Conservation (phyloP, 2,329 filamentous ascomycete genomes). For the Gnomoniopsis sp. region DNA sequence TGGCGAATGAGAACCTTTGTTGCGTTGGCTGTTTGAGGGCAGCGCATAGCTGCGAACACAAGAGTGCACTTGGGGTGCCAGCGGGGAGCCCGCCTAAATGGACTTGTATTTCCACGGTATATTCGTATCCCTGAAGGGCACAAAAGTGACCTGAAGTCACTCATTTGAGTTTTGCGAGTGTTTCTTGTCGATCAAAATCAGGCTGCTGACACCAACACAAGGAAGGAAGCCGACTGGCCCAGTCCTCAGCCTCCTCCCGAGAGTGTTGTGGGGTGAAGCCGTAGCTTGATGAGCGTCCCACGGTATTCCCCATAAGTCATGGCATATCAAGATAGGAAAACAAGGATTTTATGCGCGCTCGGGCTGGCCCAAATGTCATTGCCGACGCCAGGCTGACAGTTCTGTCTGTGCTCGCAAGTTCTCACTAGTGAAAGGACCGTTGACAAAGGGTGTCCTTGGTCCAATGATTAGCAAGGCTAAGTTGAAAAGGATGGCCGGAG, state of each 20-base stretch:
- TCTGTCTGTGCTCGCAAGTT: neutral
- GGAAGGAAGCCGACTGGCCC: constrained; percentile 15
- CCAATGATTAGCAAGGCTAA: no score
- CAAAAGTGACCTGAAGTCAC: neutral
- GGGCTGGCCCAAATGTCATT: neutral
- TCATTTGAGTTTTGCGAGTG: neutral
- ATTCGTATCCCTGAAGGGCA: neutral
- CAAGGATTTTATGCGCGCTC: neutral
- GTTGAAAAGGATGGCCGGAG: neutral
- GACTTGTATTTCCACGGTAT: neutral
- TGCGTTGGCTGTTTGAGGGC: neutral
- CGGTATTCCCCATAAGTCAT: neutral
- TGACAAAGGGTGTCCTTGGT: neutral
- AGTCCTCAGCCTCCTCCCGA: neutral
- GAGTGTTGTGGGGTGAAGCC: neutral
- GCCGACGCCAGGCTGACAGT: neutral
- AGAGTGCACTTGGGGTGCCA: neutral
- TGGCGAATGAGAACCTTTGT: neutral
- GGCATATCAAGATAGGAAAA: neutral
- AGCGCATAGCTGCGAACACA: neutral
- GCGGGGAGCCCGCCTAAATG: neutral
- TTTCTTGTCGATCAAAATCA: neutral
- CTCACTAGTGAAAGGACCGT: neutral
- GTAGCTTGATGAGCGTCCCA: neutral
- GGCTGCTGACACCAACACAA: neutral